phyloP scores from a whole-genome alignment of 306 rosid species.

The Fragaria nilgerrensis region DNA sequence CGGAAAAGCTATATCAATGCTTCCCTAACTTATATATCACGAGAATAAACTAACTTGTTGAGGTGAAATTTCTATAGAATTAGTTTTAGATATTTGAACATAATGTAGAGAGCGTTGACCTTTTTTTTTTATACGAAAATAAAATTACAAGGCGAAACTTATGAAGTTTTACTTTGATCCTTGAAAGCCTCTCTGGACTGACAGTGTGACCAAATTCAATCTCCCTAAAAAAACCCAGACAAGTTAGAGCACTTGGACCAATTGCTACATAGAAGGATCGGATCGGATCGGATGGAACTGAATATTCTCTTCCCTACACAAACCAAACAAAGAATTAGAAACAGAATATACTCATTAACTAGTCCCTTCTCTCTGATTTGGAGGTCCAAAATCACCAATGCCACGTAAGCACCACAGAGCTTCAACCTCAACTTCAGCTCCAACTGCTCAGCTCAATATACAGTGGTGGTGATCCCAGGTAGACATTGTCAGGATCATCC shows the following conservation, averaged over 20 bases:
- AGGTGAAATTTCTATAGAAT: neutral
- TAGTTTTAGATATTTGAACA: neutral
- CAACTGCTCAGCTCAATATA: neutral
- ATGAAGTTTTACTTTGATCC: neutral
- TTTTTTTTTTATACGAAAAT: too few relatives aligned
- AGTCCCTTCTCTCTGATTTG: neutral
- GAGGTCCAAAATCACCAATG: neutral
- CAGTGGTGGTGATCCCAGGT: neutral
- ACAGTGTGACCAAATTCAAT: neutral
- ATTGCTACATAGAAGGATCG: neutral
- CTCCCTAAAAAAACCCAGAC: neutral
- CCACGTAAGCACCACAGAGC: conserved; percentile 13
- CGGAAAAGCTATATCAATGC: neutral
- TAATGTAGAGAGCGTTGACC: neutral
- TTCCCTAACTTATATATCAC: neutral
- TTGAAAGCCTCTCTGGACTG: neutral
- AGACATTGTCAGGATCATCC: neutral
- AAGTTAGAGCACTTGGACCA: neutral
- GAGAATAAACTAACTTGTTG: neutral
- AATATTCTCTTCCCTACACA: conserved; percentile 4
- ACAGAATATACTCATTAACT: neutral
- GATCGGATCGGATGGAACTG: neutral
- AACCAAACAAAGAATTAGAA: neutral
- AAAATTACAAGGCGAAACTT: too few relatives aligned
- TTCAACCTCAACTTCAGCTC: neutral